Evolutionary conservation across 2,329 filamentous ascomycete genomes (phyloP).

Genomic region (Aspergillus transmontanensis): DNA sequence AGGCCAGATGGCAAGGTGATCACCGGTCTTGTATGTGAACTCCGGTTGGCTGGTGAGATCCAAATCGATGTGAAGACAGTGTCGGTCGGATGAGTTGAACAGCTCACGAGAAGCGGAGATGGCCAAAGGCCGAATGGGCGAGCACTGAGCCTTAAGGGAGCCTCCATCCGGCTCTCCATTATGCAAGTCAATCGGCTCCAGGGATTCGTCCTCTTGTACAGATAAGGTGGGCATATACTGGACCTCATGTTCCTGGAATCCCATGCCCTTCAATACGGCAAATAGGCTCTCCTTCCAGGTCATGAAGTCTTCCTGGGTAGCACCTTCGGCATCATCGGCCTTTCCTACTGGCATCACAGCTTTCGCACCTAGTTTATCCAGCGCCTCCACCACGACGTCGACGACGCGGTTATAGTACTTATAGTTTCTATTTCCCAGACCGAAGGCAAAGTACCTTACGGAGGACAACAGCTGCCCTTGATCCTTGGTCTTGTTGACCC

Average conservation of each 20-base stretch:
- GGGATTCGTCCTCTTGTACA: slow-evolving; percentile 71
- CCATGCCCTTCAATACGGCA: slow-evolving; percentile 74
- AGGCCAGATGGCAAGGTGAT: slow-evolving; percentile 91
- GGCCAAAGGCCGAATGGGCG: slow-evolving; percentile 81
- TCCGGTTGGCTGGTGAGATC: slow-evolving; percentile 76
- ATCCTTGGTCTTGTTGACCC: slow-evolving; percentile 77
- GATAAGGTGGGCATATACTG: slow-evolving; percentile 85
- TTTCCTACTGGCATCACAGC: slow-evolving; percentile 81
- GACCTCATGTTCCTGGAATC: slow-evolving; percentile 82
- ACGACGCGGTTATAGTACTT: slow-evolving; percentile 97
- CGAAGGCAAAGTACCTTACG: slow-evolving; percentile 80
- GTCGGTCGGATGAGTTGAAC: slow-evolving; percentile 76
- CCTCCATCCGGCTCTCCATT: slow-evolving; percentile 81
- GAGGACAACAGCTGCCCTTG: slow-evolving; percentile 56
- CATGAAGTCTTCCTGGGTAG: slow-evolving; percentile 95
- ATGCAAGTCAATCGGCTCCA: slow-evolving; percentile 75
- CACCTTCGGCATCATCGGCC: slow-evolving; percentile 89
- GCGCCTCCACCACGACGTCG: slow-evolving; percentile 75
- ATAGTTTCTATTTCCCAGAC: slow-evolving; percentile 94
- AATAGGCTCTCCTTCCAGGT: slow-evolving; percentile 97
- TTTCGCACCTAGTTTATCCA: slow-evolving; percentile 74
- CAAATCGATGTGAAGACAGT: slow-evolving; percentile 89
- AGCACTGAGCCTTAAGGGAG: slow-evolving; percentile 69
- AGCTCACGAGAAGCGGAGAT: slow-evolving; percentile 79
- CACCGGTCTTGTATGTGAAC: slow-evolving; percentile 87